Base-by-base conservation (phyloP, 352 stramenopile species). In the Phytophthora europaea region DNA sequence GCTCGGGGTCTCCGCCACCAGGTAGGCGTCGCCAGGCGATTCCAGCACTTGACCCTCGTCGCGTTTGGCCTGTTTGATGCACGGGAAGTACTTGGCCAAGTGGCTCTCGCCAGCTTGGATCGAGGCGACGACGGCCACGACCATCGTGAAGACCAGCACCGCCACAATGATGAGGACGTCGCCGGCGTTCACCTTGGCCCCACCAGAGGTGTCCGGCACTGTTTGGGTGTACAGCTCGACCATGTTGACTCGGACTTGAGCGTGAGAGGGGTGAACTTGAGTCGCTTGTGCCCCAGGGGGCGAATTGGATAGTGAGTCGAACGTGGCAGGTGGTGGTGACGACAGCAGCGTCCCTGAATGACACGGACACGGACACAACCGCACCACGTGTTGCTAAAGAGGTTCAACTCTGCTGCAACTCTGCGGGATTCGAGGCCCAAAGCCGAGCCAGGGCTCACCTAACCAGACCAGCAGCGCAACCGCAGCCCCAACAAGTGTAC, bases 31-130 rank as follows among this genome's bases (percentile, higher is more conserved):
- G 4, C 58, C 73, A 0, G 69, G 65, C 7, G 75, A 73, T 16
- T 73, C 58, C 5, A 73, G 23, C 23, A 52, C 66, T 59, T 67
- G 50, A 12, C 62, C 43, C 1, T 71, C 40, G 18, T 61, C 53
- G 4, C 53, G 56, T 60, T 79, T 71, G n/a, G 47, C 50, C 57
- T 48, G 75, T 38, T 77, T 67, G 58, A 84, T 70, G 57, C 77
- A 84, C 1, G 77, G 67, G 34, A 83, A 73, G 50, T 78, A 81
- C 40, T 81, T 79, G 61, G 58, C 61, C 45, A 84, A 67, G 54
- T 69, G 67, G 28, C 73, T 82, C 23, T 82, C 71, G 13, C 75
- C 71, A 33, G 78, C 75, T 73, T 84, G 73, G 38, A 84, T 75
- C 36, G 73, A 79, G 18, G 73, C 77, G 33, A 84, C 54, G 51